Percentiles rank a stretch among this genome's conserved stretches.
These are phyloP conservation scores for Solanum ossicruentum DNA, from an alignment of 257 asterid species.

Conservation along the genomic window DNA sequence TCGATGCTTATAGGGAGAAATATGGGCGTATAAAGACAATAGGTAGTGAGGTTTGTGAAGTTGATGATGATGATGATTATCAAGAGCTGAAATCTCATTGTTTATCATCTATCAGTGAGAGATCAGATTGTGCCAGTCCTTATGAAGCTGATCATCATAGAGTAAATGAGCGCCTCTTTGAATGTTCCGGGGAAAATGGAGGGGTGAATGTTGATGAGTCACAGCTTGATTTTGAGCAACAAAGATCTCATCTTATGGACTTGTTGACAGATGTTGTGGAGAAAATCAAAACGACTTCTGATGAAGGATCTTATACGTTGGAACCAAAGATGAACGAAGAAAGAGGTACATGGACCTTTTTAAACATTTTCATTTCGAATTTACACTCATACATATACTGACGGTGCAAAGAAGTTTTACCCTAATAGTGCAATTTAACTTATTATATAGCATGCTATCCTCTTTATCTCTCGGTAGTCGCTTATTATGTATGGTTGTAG, in stretches of 20 bases:
- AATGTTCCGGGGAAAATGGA: slow-evolving; percentile 6
- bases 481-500: background rate
- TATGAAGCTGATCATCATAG: slow-evolving; percentile 20
- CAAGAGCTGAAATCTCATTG: slow-evolving; percentile 48
- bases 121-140: slow-evolving; percentile 33
- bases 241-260: slow-evolving; percentile 38
- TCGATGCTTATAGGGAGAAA: slow-evolving; percentile 41
- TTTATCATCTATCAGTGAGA: slow-evolving; percentile 26
- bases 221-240: slow-evolving; percentile 43
- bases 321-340: slow-evolving; percentile 8
- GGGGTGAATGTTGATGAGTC: slow-evolving; percentile 22
- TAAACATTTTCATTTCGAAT: background rate
- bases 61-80: slow-evolving; percentile 59
- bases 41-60: slow-evolving; percentile 60
- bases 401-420: background rate
- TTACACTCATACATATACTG: background rate
- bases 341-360: slow-evolving; percentile 19
- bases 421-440: background rate
- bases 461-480: background rate
- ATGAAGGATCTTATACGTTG: slow-evolving; percentile 9
- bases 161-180: slow-evolving; percentile 7
- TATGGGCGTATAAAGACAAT: slow-evolving; percentile 34
- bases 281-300: slow-evolving; percentile 15
- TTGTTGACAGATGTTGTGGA: slow-evolving; percentile 42
- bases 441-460: background rate